Evolutionary conservation across 2,329 filamentous ascomycete species (phyloP).

Genomic region (Chrysoporthe puriensis): DNA sequence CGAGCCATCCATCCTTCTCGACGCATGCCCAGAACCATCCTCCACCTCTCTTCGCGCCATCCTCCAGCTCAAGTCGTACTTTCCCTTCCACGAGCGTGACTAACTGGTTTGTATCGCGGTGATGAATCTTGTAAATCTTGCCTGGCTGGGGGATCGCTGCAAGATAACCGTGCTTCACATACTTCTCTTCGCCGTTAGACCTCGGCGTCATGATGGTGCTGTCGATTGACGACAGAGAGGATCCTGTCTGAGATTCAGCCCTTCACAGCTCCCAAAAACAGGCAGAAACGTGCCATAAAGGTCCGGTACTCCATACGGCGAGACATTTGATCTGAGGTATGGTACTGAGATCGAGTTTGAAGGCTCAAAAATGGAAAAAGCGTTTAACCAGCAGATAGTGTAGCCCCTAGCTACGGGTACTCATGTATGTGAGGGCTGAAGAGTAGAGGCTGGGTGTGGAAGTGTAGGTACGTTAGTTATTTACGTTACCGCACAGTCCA

Average conservation of each 20-base stretch:
- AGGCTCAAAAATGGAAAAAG: too few relatives aligned
- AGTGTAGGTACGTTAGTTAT: too few relatives aligned
- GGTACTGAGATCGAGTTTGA: background rate
- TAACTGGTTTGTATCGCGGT: background rate
- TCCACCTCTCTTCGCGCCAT: background rate
- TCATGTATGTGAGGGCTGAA: too few relatives aligned
- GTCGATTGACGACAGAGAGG: too few relatives aligned
- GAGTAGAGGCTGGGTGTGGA: too few relatives aligned
- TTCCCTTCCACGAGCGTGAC: slow-evolving; percentile 10
- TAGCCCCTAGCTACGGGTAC: too few relatives aligned
- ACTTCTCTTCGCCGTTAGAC: too few relatives aligned
- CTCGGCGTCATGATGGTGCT: too few relatives aligned
- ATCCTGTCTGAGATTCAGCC: too few relatives aligned
- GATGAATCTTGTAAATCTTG: slow-evolving; percentile 8
- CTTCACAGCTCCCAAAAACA: background rate
- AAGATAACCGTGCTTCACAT: too few relatives aligned
- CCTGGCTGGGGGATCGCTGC: background rate
- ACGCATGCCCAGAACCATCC: slow-evolving; percentile 20
- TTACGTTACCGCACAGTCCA: too few relatives aligned
- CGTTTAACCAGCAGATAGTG: too few relatives aligned
- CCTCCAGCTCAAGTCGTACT: background rate
- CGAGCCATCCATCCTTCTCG: slow-evolving; percentile 8
- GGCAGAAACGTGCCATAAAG: background rate
- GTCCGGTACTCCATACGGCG: background rate
- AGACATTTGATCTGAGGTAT: background rate